Conservation (phyloP, 1,284 basidiomycete species). For the Prillingera fragicola region DNA sequence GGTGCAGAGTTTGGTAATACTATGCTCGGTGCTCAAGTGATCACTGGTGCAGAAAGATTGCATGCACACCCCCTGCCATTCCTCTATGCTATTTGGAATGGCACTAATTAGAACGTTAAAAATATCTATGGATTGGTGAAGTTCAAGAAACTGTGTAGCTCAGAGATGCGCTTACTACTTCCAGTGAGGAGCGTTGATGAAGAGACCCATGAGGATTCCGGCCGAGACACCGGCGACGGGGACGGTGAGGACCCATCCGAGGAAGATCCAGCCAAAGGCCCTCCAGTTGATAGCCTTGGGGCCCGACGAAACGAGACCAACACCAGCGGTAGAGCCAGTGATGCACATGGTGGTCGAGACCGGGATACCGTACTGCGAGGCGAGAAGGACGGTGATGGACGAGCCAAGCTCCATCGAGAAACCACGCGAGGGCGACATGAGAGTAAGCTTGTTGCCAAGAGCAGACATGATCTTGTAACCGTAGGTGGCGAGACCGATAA, state of each 20-base stretch:
- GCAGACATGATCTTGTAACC: constrained; percentile 47
- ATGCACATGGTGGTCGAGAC: constrained; percentile 49
- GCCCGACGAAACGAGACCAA: constrained; percentile 46
- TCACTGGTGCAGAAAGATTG: too few relatives aligned
- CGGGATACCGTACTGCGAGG: constrained; percentile 47
- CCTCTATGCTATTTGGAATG: too few relatives aligned
- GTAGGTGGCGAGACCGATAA: constrained; percentile 51
- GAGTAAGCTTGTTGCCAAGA: constrained; percentile 51
- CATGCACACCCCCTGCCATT: too few relatives aligned
- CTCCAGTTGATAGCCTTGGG: constrained; percentile 46
- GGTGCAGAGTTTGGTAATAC: too few relatives aligned
- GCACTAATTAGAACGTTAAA: too few relatives aligned
- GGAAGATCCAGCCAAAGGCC: constrained; percentile 38
- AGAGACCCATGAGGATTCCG: constrained; percentile 46
- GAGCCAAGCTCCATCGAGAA: constrained; percentile 53
- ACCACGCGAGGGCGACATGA: constrained; percentile 51
- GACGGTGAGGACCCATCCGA: constrained; percentile 48
- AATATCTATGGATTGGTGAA: too few relatives aligned
- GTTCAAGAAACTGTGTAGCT: too few relatives aligned
- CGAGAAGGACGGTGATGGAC: constrained; percentile 50
- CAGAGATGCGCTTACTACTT: too few relatives aligned
- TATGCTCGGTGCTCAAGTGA: too few relatives aligned
- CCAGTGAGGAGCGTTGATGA: constrained; percentile 46
- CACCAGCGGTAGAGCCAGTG: constrained; percentile 41
- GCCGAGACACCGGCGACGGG: constrained; percentile 47